Conservation (phyloP, 768 basidiomycete species). For the Leucocoprinus sp. region DNA sequence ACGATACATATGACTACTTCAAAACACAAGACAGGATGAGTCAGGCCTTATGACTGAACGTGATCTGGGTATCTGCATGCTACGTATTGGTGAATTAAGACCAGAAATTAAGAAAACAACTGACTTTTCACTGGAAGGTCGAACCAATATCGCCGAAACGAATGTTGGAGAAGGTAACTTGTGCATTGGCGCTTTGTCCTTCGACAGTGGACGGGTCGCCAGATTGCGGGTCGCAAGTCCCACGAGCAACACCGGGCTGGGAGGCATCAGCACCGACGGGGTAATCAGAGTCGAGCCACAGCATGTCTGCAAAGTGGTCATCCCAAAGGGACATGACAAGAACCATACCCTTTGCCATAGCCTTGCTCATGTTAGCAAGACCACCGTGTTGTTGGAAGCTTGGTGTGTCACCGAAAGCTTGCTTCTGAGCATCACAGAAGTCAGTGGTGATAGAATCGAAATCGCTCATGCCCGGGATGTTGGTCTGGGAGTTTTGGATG, state of each 20-base stretch:
- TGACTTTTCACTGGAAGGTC: slow-evolving; percentile 19
- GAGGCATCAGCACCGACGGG: slow-evolving; percentile 24
- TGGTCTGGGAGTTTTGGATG: slow-evolving; percentile 41
- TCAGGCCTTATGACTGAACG: too few relatives aligned
- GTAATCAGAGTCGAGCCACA: slow-evolving; percentile 43
- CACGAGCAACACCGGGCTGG: slow-evolving; percentile 35
- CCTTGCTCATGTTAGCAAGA: slow-evolving; percentile 25
- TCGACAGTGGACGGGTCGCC: slow-evolving; percentile 36
- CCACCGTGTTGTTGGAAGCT: slow-evolving; percentile 37
- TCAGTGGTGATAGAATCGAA: slow-evolving; percentile 36
- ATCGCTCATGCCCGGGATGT: slow-evolving; percentile 32
- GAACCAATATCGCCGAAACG: slow-evolving; percentile 39
- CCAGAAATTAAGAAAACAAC: neutral
- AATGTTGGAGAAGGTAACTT: slow-evolving; percentile 43
- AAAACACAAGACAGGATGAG: too few relatives aligned
- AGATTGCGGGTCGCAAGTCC: slow-evolving; percentile 35
- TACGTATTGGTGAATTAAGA: neutral
- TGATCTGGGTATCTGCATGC: neutral
- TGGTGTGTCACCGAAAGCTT: slow-evolving; percentile 37
- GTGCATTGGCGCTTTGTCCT: slow-evolving; percentile 24
- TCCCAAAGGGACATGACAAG: slow-evolving; percentile 42
- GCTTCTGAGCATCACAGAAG: slow-evolving; percentile 41
- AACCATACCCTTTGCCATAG: slow-evolving; percentile 39
- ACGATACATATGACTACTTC: too few relatives aligned
- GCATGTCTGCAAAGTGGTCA: slow-evolving; percentile 41